Evolutionary conservation across 306 rosid species (phyloP).

Genomic region (Mimosa bimucronata): DNA sequence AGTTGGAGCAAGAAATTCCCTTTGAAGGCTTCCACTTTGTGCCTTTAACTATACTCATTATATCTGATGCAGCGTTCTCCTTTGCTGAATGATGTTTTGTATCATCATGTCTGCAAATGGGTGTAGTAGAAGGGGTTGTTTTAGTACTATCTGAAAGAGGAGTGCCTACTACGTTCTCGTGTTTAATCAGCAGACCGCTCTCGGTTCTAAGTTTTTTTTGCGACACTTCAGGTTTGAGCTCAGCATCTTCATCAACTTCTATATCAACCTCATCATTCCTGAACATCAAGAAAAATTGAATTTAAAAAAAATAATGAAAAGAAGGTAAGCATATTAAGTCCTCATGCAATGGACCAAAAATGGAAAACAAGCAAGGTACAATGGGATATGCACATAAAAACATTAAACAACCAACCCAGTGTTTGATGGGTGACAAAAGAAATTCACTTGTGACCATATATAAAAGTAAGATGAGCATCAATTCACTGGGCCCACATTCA

Average conservation of each 20-base stretch:
- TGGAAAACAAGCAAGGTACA: not conserved
- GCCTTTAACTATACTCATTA: constrained; percentile 80
- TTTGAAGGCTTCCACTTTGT: constrained; percentile 58
- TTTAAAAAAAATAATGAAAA: not conserved
- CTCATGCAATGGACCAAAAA: constrained; percentile 35
- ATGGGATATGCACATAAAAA: not conserved
- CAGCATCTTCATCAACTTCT: constrained; percentile 51
- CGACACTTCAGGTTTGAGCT: constrained; percentile 46
- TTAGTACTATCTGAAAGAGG: constrained; percentile 45
- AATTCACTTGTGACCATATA: not conserved
- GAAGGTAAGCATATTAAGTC: constrained; percentile 25
- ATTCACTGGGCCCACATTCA: constrained; percentile 23
- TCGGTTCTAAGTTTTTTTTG: constrained; percentile 58
- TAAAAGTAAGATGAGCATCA: constrained; percentile 23
- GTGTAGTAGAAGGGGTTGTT: constrained; percentile 34
- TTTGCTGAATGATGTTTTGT: constrained; percentile 43
- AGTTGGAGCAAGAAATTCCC: constrained; percentile 41
- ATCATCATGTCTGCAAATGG: constrained; percentile 41
- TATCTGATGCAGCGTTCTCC: constrained; percentile 49
- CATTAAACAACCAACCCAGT: constrained; percentile 14
- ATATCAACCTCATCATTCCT: constrained; percentile 52
- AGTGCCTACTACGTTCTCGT: constrained; percentile 36
- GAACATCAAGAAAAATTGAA: constrained; percentile 43
- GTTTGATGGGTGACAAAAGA: not conserved
- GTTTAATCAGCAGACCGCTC: constrained; percentile 41